Percentiles rank a stretch among this genome's conserved stretches.
Conservation (phyloP, 1,284 basidiomycete species). For the Cutaneotrichosporon mucoides region DNA sequence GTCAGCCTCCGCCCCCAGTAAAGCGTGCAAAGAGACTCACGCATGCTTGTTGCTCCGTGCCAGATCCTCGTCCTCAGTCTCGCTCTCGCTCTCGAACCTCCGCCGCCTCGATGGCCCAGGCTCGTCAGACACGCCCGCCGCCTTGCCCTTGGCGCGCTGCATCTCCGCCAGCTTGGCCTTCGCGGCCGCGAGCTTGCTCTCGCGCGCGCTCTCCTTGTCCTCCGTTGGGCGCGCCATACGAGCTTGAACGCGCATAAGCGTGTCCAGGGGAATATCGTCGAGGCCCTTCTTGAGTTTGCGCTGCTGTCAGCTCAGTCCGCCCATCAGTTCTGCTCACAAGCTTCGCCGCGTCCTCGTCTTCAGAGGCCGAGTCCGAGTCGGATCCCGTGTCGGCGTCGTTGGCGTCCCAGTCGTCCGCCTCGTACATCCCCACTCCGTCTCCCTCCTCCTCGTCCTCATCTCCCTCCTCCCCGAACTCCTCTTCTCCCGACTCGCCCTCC, state of each 20-base stretch:
- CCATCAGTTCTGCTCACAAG: not conserved
- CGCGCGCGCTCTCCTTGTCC: slow-evolving; percentile 9
- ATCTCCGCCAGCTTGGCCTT: slow-evolving; percentile 40
- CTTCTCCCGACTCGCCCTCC: slow-evolving; percentile 35
- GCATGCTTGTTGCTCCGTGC: slow-evolving; percentile 83
- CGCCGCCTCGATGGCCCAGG: slow-evolving; percentile 13
- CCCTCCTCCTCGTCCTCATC: slow-evolving; percentile 50
- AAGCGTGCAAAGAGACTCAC: slow-evolving; percentile 53
- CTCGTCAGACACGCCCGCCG: slow-evolving; percentile 15
- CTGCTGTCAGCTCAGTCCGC: not conserved
- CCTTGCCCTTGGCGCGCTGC: slow-evolving; percentile 42
- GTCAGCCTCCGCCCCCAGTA: slow-evolving; percentile 7
- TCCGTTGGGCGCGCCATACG: slow-evolving; percentile 21
- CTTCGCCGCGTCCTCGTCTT: slow-evolving; percentile 3
- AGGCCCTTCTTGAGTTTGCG: slow-evolving; percentile 16
- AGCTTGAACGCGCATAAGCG: slow-evolving; percentile 48
- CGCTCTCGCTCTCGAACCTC: slow-evolving; percentile 17
- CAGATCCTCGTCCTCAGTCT: slow-evolving; percentile 40
- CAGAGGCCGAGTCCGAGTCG: slow-evolving; percentile 11
- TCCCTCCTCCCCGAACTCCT: slow-evolving; percentile 53
- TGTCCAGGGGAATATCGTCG: slow-evolving; percentile 37
- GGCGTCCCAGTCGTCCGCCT: slow-evolving; percentile 45
- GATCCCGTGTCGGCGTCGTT: slow-evolving; percentile 25
- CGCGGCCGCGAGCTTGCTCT: slow-evolving; percentile 26
- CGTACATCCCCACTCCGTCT: slow-evolving; percentile 38